Evolutionary conservation across 805 yeast genomes (phyloP).

Genomic region (Hermanozyma aechmeae): DNA sequence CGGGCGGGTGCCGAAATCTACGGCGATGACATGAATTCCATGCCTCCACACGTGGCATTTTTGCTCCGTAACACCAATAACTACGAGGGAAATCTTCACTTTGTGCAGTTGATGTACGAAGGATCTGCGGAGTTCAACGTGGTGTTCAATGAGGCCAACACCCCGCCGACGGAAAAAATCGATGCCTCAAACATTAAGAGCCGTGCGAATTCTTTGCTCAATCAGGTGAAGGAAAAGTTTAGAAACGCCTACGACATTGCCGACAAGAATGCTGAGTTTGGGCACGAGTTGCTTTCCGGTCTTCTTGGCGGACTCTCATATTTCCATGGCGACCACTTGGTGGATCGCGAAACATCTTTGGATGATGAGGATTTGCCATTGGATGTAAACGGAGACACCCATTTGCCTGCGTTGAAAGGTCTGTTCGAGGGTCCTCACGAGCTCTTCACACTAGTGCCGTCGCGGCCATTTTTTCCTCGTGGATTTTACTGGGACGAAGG

Average conservation of each 20-base stretch:
- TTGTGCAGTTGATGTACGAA: slow-evolving; percentile 64
- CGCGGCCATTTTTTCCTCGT: slow-evolving; percentile 89
- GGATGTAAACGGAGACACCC: slow-evolving; percentile 13
- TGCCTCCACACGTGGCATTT: slow-evolving; percentile 43
- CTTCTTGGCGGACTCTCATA: slow-evolving; percentile 86
- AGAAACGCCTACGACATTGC: slow-evolving; percentile 41
- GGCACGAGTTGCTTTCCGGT: slow-evolving; percentile 72
- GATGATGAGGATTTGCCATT: slow-evolving; percentile 64
- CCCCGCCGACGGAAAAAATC: slow-evolving; percentile 30
- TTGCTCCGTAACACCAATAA: slow-evolving; percentile 48
- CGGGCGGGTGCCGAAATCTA: slow-evolving; percentile 27
- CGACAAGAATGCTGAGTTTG: slow-evolving; percentile 42
- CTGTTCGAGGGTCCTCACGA: slow-evolving; percentile 67
- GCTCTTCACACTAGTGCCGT: slow-evolving; percentile 78
- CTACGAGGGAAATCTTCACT: slow-evolving; percentile 71
- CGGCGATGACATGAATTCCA: slow-evolving; percentile 9
- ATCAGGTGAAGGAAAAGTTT: slow-evolving; percentile 46
- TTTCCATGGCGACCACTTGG: slow-evolving; percentile 73
- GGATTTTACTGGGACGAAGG: slow-evolving; percentile 99
- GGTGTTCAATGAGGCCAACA: slow-evolving; percentile 40
- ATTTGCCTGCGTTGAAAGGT: slow-evolving; percentile 36
- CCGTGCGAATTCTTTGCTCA: slow-evolving; percentile 22
- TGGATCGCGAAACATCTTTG: slow-evolving; percentile 60
- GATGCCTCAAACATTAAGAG: slow-evolving; percentile 23
- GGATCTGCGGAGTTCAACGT: slow-evolving; percentile 74